Base-by-base conservation (phyloP, 1,139 yeast species). In the Geotrichum australiense region DNA sequence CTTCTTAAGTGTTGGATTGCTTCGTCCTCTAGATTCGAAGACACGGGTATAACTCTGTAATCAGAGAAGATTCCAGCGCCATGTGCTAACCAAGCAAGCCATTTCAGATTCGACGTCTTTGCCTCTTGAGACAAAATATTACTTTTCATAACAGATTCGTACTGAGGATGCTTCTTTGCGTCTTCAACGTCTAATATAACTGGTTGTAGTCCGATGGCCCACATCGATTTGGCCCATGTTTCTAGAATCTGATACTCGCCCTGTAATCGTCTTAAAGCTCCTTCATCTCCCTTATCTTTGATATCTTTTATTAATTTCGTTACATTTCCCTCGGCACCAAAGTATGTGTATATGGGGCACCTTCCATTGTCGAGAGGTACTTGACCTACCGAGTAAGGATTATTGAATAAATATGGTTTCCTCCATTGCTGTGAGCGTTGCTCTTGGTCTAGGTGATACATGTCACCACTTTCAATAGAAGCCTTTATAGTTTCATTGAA, bases 201-300 rank as follows among this genome's bases (percentile, higher is more conserved):
- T 2, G 64, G 64, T 31, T 54, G 52, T 43, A 61, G 58, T 3
- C 64, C 64, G 5, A 51, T 50, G 3, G 62, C 53, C 56, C 57
- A 61, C 54, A 56, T 53, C 8, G 63, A 60, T 21, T 53, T 49
- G 35, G 54, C 52, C 64, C 64, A 61, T 4, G 54, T 54, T 11
- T 51, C 47, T 4, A 59, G 26, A 7, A 58, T 45, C 4, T 42
- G 48, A 8, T 30, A 39, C 39, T 57, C 60, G 5, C 38, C 28
- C 8, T 40, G 34, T 26, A 45, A 19, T 40, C 35, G 28, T 5
- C 12, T 15, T 5, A 5, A n/a, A 28, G 26, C 23, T 37, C 12
- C 19, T 2, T 14, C 14, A 8, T 25, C 31, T 3, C 19, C 10
- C 14, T 20, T 18, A 8, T 21, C 20, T 3, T 7, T 10, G 15